Conservation (phyloP, 306 rosid species). For the Hylodesmum podocarpum region DNA sequence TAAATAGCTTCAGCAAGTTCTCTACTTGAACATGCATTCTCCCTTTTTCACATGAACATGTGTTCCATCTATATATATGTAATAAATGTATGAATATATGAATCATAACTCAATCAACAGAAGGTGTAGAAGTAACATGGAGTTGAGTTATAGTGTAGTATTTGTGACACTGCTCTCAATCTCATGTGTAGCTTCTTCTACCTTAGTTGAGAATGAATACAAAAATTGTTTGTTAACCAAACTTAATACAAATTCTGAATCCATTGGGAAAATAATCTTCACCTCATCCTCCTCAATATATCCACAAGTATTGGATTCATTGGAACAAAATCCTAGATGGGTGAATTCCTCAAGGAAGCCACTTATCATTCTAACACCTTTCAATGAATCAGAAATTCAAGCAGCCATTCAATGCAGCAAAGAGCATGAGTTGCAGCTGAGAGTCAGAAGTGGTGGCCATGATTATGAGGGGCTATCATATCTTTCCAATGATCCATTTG, state of each 20-base stretch:
- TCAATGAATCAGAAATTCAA: constrained; percentile 50
- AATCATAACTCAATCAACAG: neutral
- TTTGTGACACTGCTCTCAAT: constrained; percentile 36
- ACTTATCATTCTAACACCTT: constrained; percentile 41
- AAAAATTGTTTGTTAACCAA: constrained; percentile 35
- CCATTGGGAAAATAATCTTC: constrained; percentile 23
- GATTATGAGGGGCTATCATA: constrained; percentile 61
- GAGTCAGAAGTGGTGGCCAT: constrained; percentile 59
- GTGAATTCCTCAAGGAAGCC: constrained; percentile 49
- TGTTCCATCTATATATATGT: too few species aligned
- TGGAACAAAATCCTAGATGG: constrained; percentile 57
- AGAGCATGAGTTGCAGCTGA: constrained; percentile 39
- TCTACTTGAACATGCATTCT: neutral
- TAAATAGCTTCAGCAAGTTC: neutral
- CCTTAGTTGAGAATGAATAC: constrained; percentile 28
- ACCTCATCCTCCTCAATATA: constrained; percentile 33
- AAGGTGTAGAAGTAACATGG: neutral
- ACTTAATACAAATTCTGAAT: constrained; percentile 2
- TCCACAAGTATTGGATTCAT: constrained; percentile 34
- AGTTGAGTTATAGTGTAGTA: constrained; percentile 18
- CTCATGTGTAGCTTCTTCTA: constrained; percentile 22
- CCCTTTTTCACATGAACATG: too few species aligned
- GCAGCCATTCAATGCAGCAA: constrained; percentile 48
- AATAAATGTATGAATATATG: too few species aligned
- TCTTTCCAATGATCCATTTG: constrained; percentile 32